A percentile compares a stretch with the other conserved stretches of the same genome.
Evolutionary conservation across 2,329 filamentous ascomycete genomes (phyloP).

Genomic region (Fusarium nodosum): DNA sequence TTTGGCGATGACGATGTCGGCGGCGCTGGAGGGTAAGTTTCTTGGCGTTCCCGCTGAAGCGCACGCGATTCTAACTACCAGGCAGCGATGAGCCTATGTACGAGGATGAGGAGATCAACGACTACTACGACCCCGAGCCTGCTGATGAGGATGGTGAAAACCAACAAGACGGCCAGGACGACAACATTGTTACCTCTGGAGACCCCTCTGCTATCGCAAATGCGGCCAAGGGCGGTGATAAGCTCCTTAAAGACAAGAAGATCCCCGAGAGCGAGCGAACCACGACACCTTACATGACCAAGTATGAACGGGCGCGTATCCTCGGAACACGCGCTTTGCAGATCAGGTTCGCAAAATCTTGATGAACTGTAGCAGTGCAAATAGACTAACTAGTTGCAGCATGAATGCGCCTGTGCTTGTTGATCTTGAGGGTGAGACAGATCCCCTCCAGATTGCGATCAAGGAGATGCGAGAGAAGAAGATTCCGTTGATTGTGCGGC

Average conservation of each 20-base stretch:
- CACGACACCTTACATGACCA: slow-evolving; percentile 99
- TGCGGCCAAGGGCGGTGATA: slow-evolving; percentile 66
- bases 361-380: slow-evolving; percentile 2
- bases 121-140: slow-evolving; percentile 69
- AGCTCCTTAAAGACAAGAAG: slow-evolving; percentile 82
- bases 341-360: slow-evolving; percentile 77
- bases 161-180: slow-evolving; percentile 67
- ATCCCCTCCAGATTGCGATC: slow-evolving; percentile 96
- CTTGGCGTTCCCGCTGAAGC: slow-evolving; percentile 3
- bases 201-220: slow-evolving; percentile 72
- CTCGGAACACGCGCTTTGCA: slow-evolving; percentile 93
- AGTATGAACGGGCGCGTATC: slow-evolving; percentile 96
- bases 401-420: slow-evolving; percentile 98
- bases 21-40: slow-evolving; percentile 69
- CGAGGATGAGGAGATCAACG: slow-evolving; percentile 76
- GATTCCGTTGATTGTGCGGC: slow-evolving; percentile 93
- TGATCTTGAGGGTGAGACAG: slow-evolving; percentile 96
- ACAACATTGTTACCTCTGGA: slow-evolving; percentile 71
- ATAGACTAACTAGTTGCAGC: slow-evolving; percentile 62
- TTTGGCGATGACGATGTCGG: slow-evolving; percentile 76
- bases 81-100: slow-evolving; percentile 77
- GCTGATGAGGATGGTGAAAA: slow-evolving; percentile 66
- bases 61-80: slow-evolving; percentile 47
- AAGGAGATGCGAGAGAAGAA: slow-evolving; percentile 99
- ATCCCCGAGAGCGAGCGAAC: slow-evolving; percentile 88